Conservation (phyloP, 352 stramenopile genomes). For the Globisporangium paddicum region DNA sequence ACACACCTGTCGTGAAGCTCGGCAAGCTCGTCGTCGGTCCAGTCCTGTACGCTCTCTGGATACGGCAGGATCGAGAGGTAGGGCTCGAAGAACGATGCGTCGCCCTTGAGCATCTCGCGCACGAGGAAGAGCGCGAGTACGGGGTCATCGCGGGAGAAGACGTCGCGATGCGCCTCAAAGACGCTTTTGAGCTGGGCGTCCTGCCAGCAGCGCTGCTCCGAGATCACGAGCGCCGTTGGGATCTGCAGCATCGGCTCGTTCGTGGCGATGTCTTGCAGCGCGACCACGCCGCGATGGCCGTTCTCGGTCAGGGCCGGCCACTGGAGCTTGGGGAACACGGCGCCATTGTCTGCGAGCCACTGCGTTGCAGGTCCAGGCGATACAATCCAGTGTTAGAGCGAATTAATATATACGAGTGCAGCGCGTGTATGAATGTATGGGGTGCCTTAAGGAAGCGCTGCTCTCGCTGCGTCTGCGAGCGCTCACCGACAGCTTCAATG, state of each 20-base stretch:
- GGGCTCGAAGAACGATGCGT: conserved; percentile 82
- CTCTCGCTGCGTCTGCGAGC: conserved; percentile 17
- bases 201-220: conserved; percentile 49
- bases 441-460: conserved; percentile 45
- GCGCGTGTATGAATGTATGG: background rate
- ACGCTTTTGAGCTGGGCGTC: conserved; percentile 45
- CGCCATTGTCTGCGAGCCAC: conserved; percentile 72
- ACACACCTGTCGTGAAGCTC: conserved; percentile 67
- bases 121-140: conserved; percentile 83
- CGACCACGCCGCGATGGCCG: conserved; percentile 58
- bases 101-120: conserved; percentile 54
- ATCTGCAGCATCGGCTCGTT: conserved; percentile 69
- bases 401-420: too few relatives aligned
- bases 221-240: conserved; percentile 66
- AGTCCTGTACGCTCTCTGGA: conserved; percentile 79
- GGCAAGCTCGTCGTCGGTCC: conserved; percentile 54
- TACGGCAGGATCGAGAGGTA: conserved; percentile 84
- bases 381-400: background rate
- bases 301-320: conserved; percentile 52
- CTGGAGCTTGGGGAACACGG: conserved; percentile 67
- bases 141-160: conserved; percentile 78
- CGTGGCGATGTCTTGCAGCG: conserved; percentile 41
- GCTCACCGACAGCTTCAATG: background rate
- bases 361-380: conserved; percentile 4
- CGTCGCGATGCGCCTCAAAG: conserved; percentile 46